Evolutionary conservation across 2,329 filamentous ascomycete genomes (phyloP).

Genomic region (Chrysoporthe puriensis): DNA sequence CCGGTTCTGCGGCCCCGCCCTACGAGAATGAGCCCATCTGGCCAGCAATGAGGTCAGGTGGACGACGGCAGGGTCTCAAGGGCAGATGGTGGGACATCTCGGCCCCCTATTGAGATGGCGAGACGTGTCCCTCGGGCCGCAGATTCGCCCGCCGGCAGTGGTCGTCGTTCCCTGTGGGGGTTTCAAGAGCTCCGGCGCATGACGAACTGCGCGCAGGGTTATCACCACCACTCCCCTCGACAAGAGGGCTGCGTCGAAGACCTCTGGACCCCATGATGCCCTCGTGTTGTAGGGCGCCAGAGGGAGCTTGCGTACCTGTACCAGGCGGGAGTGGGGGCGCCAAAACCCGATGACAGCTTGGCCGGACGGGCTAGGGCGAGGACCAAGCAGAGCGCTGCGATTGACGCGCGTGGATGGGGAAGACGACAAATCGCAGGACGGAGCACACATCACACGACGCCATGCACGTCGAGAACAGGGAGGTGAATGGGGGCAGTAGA

Average conservation of each 20-base stretch:
- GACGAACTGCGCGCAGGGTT: background rate
- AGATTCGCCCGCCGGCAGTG: background rate
- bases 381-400: background rate
- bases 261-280: background rate
- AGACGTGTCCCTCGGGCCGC: constrained; percentile 1
- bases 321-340: background rate
- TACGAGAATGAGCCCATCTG: background rate
- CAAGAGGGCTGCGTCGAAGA: background rate
- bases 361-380: background rate
- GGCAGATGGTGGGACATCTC: constrained; percentile 1
- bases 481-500: background rate
- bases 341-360: background rate
- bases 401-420: background rate
- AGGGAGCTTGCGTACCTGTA: background rate
- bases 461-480: background rate
- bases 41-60: background rate
- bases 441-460: background rate
- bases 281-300: background rate
- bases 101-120: background rate
- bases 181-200: background rate
- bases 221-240: background rate
- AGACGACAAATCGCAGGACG: background rate
- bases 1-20: background rate
- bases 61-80: background rate
- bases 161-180: background rate